These are phyloP conservation scores for Phytopythium cucurbitacearum DNA, from an alignment of 352 stramenopile species.

Conservation along the genomic window DNA sequence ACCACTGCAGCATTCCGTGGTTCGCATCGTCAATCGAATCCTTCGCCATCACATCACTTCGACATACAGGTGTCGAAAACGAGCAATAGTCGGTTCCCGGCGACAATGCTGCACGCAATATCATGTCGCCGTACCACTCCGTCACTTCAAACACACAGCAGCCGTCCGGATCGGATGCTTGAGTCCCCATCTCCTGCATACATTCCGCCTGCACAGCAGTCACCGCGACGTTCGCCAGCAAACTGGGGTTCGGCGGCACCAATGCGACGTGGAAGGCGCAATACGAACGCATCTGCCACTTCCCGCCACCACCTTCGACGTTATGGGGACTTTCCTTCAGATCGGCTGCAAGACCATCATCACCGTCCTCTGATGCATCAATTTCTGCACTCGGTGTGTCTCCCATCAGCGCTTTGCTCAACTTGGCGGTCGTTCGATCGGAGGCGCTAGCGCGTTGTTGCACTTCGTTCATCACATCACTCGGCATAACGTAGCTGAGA, in stretches of 20 bases:
- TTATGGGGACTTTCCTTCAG: too few species aligned
- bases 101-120: slow-evolving; percentile 20
- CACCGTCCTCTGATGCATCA: not conserved
- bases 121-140: slow-evolving; percentile 48
- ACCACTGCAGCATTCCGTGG: not conserved
- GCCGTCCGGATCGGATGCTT: slow-evolving; percentile 32
- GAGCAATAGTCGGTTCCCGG: slow-evolving; percentile 15
- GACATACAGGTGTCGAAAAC: slow-evolving; percentile 32
- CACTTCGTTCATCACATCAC: slow-evolving; percentile 43
- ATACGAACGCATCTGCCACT: slow-evolving; percentile 43
- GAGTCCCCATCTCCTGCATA: slow-evolving; percentile 22
- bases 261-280: slow-evolving; percentile 33
- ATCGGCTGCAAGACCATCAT: not conserved
- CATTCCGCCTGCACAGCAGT: slow-evolving; percentile 33
- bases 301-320: not conserved
- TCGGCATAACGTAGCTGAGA: slow-evolving; percentile 28
- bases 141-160: slow-evolving; percentile 55
- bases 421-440: slow-evolving; percentile 9
- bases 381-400: too few species aligned
- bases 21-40: too few species aligned
- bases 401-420: slow-evolving; percentile 12
- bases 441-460: slow-evolving; percentile 11
- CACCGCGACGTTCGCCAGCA: slow-evolving; percentile 31
- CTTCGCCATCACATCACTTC: too few species aligned
- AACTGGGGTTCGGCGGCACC: slow-evolving; percentile 23